Evolutionary conservation across 768 basidiomycete genomes (phyloP), one percentile per base, ranked within the genome.

Genomic region (Holtermanniella nyarrowii): DNA sequence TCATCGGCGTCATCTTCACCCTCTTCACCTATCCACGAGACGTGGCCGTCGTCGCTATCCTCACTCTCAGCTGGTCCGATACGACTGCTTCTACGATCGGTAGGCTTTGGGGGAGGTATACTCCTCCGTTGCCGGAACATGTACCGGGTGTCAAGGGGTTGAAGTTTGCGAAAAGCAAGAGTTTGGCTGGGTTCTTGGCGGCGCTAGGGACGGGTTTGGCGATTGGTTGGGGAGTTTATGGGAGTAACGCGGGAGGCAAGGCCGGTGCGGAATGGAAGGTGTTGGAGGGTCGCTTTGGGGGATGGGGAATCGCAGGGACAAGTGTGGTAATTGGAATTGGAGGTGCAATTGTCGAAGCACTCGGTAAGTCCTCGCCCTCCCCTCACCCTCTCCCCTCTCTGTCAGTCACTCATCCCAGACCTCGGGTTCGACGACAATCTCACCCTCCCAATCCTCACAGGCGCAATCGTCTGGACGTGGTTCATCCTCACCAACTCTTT

Each of bases 1-100:
- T 93, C 52, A 71, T 91, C 22, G 90, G 90, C 16, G 87, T 85
- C 56, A 79, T 86, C 55, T 79, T 82, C 62, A 85, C 81, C 14
- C 77, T 95, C 18, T 72, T 78, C 0, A 72, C 82, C 46, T 85
- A 87, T 63, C 90, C 90, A 1, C 76, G 83, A 44, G 90, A 93
- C 64, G 78, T 95, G 26, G 89, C 89, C 11, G 81, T 86, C n/a
- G 82, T 93, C 13, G 79, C 88, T 5, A 84, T 95, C 58, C 77
- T 91, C 58, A 87, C 89, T 89, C 81, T 95, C 44, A 89, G 88
- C 26, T 95, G 90, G 90, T 89, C 88, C 0, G 90, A 95, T 70
- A 93, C 90, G 1, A 82, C 88, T 16, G 90, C 90, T 4, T 93
- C 90, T 10, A 91, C 87, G 12, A 75, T 93, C 57, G 90, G 90